A percentile compares a stretch with the other conserved stretches of the same genome.
Conservation (phyloP, 352 stramenopile genomes). For the Phytophthora fragariaefolia region DNA sequence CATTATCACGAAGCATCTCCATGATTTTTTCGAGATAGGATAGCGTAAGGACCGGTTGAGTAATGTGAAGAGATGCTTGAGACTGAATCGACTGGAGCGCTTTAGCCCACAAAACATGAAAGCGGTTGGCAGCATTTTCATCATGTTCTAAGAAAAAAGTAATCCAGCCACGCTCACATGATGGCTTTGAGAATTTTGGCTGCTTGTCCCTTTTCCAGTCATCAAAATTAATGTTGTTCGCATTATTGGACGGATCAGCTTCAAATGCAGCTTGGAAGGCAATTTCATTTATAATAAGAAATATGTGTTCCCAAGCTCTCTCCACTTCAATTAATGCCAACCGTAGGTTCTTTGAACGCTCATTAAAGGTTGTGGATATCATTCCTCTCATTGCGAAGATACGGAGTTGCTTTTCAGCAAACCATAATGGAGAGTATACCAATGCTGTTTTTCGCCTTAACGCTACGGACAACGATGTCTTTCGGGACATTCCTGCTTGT, state of each 20-base stretch:
- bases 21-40: slow-evolving; percentile 59
- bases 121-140: slow-evolving; percentile 45
- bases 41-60: slow-evolving; percentile 56
- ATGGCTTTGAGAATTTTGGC: slow-evolving; percentile 35
- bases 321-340: slow-evolving; percentile 55
- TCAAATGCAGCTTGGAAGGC: slow-evolving; percentile 50
- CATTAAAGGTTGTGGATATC: slow-evolving; percentile 29
- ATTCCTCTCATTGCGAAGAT: slow-evolving; percentile 57
- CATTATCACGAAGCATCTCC: slow-evolving; percentile 38
- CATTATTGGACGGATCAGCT: slow-evolving; percentile 13
- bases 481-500: slow-evolving; percentile 14
- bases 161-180: slow-evolving; percentile 48
- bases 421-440: slow-evolving; percentile 52
- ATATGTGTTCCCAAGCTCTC: slow-evolving; percentile 57
- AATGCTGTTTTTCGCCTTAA: slow-evolving; percentile 18
- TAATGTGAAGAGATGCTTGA: slow-evolving; percentile 33
- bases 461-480: slow-evolving; percentile 14
- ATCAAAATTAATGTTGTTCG: slow-evolving; percentile 52
- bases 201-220: slow-evolving; percentile 56
- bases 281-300: slow-evolving; percentile 49
- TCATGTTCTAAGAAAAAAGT: slow-evolving; percentile 56
- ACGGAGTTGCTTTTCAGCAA: slow-evolving; percentile 64
- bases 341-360: slow-evolving; percentile 44
- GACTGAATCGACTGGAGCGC: slow-evolving; percentile 34
- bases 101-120: slow-evolving; percentile 57